Base-by-base conservation (phyloP, 257 asterid species). In the Craterostigma plantagineum region DNA sequence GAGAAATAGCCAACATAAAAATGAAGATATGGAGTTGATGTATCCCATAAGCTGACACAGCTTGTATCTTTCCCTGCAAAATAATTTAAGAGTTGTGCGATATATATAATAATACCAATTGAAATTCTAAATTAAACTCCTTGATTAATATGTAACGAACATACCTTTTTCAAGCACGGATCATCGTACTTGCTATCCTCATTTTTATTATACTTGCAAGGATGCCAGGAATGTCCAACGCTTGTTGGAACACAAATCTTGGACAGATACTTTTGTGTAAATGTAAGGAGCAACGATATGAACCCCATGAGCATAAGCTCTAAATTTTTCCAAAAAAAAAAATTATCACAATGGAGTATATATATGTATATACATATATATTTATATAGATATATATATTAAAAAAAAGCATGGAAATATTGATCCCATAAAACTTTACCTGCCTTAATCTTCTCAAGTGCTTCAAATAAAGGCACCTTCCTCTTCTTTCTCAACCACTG, bases 291-390 rank as follows among this genome's bases (percentile, higher is more conserved):
- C 30, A 81, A 47, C 15, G 94, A 77, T 55, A 81, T 63, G 62
- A 77, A 77, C 40, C 94, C 94, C 43, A 81, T 42, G 42, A 81
- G 65, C 94, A 81, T 81, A n/a, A 81, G 71, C 76, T 81, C 94
- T 81, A 40, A 11, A 36, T 30, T 33, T 15, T 45, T n/a, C n/a
- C n/a, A 42, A 42, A 36, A 18, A 15, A 0, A 43, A 46, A 17
- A 49, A 38, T 4, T n/a, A 9, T 15, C 9, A 0, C 14, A 5
- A 11, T 9, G 17, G 10, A 8, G 4, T 17, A 10, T 7, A 30
- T 11, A 7, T 7, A 30, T 10, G 33, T 30, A 14, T 23, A 35
- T 36, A 35, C 4, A 43, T 16, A 14, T 3, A 14, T 23, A n/a
- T n/a, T n/a, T n/a, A n/a, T n/a, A n/a, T n/a, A n/a, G n/a, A n/a